Evolutionary conservation across 768 basidiomycete species (phyloP), one percentile per base, ranked within the genome.

Genomic region (Naganishia vaughanmartiniae): DNA sequence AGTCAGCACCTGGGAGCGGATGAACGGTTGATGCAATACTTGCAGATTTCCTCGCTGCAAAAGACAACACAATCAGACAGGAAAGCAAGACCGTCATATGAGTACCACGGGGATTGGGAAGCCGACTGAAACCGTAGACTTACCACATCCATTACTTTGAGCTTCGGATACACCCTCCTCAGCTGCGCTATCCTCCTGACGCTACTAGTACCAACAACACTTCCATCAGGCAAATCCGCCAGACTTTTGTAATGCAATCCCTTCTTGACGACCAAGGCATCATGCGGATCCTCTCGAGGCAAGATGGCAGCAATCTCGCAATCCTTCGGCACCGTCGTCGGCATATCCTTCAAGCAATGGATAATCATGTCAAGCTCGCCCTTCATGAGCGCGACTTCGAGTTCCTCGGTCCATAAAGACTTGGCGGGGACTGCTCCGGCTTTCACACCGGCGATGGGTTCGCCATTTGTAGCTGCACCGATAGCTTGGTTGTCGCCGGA

Each of bases 191-290:
- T 89, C 70, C 96, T 83, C 63, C 96, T 85, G 36, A 99, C 92
- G 81, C 91, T 93, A 75, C 92, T 92, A 54, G 96, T 97, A 17
- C 96, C 96, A n/a, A 99, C 87, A 11, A 94, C 89, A 75, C 89
- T 90, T 12, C 93, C 93, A 15, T 86, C 85, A 1, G 95, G 93
- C 51, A 98, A 78, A 36, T 97, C 94, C 36, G 88, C 89, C 57
- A 99, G 82, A 0, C 78, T 85, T 78, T 85, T 90, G 85, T 89
- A 94, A 39, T 54, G 46, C 72, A 84, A 79, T 4, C 90, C 93
- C 65, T 85, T 82, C 83, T 90, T 92, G 66, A 95, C 88, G 42
- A 98, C 90, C 66, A 99, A 79, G 60, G 89, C 89, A 77, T 99
- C 96, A 66, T 89, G 87, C 0, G 91, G 91, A 80, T 94, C 89